A percentile compares a stretch with the other conserved stretches of the same genome.
phyloP scores from a whole-genome alignment of 106 monocot genomes.

The Dactylorhiza incarnata region DNA sequence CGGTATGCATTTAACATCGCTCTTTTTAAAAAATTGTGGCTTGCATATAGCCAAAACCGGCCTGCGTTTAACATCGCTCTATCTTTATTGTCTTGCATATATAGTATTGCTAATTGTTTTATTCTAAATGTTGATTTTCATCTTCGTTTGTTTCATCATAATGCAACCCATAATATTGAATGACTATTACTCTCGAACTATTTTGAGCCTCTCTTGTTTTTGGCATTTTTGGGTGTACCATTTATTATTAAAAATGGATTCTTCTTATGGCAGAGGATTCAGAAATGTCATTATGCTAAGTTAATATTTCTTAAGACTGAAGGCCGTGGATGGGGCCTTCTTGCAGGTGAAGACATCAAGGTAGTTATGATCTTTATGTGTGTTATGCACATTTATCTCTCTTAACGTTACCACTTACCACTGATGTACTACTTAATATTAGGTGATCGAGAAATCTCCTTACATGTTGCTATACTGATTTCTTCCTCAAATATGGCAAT shows the following conservation, averaged over 20 bases:
- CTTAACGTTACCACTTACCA: neutral
- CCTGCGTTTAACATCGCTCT: neutral
- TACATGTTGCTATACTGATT: neutral
- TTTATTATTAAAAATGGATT: neutral
- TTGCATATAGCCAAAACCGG: no score
- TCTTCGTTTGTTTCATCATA: neutral
- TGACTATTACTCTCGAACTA: neutral
- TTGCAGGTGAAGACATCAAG: slow-evolving; percentile 77
- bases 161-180: neutral
- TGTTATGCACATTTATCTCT: slow-evolving; percentile 1
- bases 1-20: no score
- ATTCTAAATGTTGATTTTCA: neutral
- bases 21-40: no score
- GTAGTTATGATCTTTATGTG: slow-evolving; percentile 15
- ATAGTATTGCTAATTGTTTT: neutral
- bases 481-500: neutral
- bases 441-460: neutral
- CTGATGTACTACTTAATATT: neutral
- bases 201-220: neutral
- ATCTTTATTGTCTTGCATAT: neutral
- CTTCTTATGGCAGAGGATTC: slow-evolving; percentile 62
- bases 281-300: slow-evolving; percentile 80
- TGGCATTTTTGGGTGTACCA: neutral
- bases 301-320: slow-evolving; percentile 69
- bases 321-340: slow-evolving; percentile 94